Evolutionary conservation across 352 stramenopile genomes (phyloP).

Genomic region (Phytophthora tubulina): DNA sequence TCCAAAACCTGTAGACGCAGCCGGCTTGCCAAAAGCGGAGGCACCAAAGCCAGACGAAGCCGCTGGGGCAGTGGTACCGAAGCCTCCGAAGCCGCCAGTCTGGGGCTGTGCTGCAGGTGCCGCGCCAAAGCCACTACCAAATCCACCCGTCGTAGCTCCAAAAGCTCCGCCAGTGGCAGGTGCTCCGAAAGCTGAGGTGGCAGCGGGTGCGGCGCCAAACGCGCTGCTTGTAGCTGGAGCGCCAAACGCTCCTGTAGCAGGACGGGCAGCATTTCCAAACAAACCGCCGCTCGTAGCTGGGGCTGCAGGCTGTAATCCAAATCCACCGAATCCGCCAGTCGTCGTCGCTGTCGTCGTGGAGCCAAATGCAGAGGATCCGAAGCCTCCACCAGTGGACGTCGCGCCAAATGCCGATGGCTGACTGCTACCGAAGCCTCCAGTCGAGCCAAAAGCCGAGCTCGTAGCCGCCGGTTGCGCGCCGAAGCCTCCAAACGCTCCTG

Average conservation of each 20-base stretch:
- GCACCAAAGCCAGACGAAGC: slow-evolving; percentile 52
- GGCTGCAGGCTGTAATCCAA: slow-evolving; percentile 55
- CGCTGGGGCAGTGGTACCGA: slow-evolving; percentile 50
- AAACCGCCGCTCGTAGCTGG: slow-evolving; percentile 40
- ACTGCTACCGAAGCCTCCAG: slow-evolving; percentile 44
- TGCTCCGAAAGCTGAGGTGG: slow-evolving; percentile 51
- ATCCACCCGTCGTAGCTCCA: slow-evolving; percentile 50
- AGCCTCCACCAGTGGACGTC: slow-evolving; percentile 44
- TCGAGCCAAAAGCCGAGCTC: slow-evolving; percentile 55
- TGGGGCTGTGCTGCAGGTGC: slow-evolving; percentile 46
- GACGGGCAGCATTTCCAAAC: slow-evolving; percentile 49
- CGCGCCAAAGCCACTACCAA: slow-evolving; percentile 65
- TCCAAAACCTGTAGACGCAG: slow-evolving; percentile 46
- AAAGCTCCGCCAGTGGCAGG: slow-evolving; percentile 48
- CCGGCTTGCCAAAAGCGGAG: slow-evolving; percentile 59
- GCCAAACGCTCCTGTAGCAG: slow-evolving; percentile 44
- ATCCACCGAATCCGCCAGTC: slow-evolving; percentile 56
- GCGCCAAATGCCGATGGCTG: slow-evolving; percentile 52
- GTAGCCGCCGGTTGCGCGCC: slow-evolving; percentile 33
- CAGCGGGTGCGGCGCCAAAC: slow-evolving; percentile 52
- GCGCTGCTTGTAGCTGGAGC: slow-evolving; percentile 48
- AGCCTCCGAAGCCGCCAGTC: slow-evolving; percentile 60
- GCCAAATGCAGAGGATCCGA: slow-evolving; percentile 52
- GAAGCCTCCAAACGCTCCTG: slow-evolving; percentile 59
- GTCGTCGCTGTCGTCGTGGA: slow-evolving; percentile 32